Evolutionary conservation across 1,139 yeast genomes (phyloP).

Genomic region (Barnettozyma hawaiiensis): DNA sequence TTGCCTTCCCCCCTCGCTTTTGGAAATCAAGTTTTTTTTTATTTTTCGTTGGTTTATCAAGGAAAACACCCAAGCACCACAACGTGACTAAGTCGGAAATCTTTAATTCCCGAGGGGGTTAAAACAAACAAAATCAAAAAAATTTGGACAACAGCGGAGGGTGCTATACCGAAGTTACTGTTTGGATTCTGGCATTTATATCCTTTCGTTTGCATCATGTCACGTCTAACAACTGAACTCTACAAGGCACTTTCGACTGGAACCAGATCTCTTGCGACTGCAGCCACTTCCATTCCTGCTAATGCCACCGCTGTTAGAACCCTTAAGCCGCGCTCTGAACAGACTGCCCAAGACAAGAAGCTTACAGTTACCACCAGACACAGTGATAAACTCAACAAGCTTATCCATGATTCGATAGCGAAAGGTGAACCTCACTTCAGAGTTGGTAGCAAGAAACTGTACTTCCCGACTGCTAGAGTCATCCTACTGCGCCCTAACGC

Average conservation of each 20-base stretch:
- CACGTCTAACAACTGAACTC: conserved; percentile 17
- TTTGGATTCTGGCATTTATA: neutral
- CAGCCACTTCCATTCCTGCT: conserved; percentile 6
- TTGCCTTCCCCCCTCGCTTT: neutral
- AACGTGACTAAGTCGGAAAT: neutral
- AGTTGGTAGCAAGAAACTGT: conserved; percentile 66
- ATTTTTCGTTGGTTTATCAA: neutral
- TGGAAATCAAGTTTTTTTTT: neutral
- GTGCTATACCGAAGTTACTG: too few relatives aligned
- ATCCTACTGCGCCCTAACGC: conserved; percentile 83
- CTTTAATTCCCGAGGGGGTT: neutral
- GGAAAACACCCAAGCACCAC: neutral
- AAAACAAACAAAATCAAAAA: neutral
- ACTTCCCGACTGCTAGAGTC: conserved; percentile 80
- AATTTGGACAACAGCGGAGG: neutral
- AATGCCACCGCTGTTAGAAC: conserved; percentile 7
- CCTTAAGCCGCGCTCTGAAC: conserved; percentile 12
- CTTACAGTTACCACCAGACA: conserved; percentile 22
- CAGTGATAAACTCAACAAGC: conserved; percentile 22
- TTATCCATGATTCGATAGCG: conserved; percentile 36
- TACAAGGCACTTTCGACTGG: conserved; percentile 15
- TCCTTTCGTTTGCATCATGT: conserved; percentile 17
- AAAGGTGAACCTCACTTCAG: conserved; percentile 72
- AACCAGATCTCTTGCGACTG: conserved; percentile 20
- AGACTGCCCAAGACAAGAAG: conserved; percentile 17